A percentile compares a stretch with the other conserved stretches of the same genome.
Evolutionary conservation across 345 rosid genomes (phyloP).

Genomic region (Euphorbia pulcherrima): DNA sequence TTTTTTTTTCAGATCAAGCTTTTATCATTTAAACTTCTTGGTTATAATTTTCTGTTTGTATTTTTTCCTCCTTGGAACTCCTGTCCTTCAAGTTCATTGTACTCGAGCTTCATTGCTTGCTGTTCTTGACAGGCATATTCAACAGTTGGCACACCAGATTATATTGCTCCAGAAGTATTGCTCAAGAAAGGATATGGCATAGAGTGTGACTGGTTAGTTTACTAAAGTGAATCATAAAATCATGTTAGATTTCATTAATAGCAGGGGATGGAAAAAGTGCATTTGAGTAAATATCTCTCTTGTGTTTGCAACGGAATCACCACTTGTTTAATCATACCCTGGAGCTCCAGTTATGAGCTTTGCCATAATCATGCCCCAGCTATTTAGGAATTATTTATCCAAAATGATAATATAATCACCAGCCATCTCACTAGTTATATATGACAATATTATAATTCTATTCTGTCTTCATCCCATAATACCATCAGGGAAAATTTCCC

Average conservation of each 20-base stretch:
- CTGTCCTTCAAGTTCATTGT: background rate
- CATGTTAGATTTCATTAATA: background rate
- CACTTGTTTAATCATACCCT: background rate
- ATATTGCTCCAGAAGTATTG: slow-evolving; percentile 94
- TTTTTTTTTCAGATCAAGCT: background rate
- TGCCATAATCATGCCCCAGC: background rate
- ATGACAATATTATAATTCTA: too few species aligned
- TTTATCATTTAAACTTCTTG: background rate
- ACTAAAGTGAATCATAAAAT: slow-evolving; percentile 7
- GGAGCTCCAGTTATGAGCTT: background rate
- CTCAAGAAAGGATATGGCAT: slow-evolving; percentile 90
- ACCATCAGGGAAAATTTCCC: background rate
- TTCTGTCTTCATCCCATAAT: background rate
- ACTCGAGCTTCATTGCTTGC: slow-evolving; percentile 14
- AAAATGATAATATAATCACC: background rate
- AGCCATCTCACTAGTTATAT: too few species aligned
- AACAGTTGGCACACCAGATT: slow-evolving; percentile 94
- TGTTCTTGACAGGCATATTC: slow-evolving; percentile 64
- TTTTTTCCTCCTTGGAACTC: background rate
- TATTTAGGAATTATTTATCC: background rate
- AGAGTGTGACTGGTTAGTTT: slow-evolving; percentile 88
- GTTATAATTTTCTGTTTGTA: background rate
- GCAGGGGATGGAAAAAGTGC: background rate
- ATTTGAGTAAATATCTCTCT: background rate
- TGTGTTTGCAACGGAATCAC: background rate